A percentile compares a stretch with the other conserved stretches of the same genome.
These are phyloP conservation scores for Mycena rosella DNA, from an alignment of 768 basidiomycete species.

Conservation along the genomic window DNA sequence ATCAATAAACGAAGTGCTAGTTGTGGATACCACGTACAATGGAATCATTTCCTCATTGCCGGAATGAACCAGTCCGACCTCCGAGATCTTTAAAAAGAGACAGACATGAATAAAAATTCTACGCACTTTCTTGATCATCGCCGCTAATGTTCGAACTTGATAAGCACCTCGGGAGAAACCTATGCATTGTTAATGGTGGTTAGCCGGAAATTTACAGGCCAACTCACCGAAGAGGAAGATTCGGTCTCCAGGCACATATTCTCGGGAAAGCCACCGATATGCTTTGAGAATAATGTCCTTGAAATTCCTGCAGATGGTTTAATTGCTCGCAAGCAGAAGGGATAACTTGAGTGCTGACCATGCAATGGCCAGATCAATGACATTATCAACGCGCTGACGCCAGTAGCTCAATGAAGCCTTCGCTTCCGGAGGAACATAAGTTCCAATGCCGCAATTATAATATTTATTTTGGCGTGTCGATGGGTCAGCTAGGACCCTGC, in stretches of 20 bases:
- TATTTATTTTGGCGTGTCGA: slow-evolving; percentile 36
- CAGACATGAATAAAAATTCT: not conserved
- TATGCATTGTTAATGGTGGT: not conserved
- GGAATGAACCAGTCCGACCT: too few relatives aligned
- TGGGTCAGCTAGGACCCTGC: slow-evolving; percentile 35
- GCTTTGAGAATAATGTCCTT: slow-evolving; percentile 36
- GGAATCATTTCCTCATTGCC: too few relatives aligned
- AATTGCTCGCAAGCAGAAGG: too few relatives aligned
- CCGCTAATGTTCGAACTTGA: slow-evolving; percentile 11
- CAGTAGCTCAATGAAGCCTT: slow-evolving; percentile 35
- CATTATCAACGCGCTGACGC: slow-evolving; percentile 40
- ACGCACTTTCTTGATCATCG: slow-evolving; percentile 10
- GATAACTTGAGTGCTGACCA: too few relatives aligned
- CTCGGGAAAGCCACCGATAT: slow-evolving; percentile 11
- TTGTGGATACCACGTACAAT: too few relatives aligned
- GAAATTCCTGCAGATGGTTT: too few relatives aligned
- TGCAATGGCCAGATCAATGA: slow-evolving; percentile 53
- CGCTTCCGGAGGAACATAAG: slow-evolving; percentile 36
- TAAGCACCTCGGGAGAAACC: slow-evolving; percentile 15
- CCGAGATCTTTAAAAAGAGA: too few relatives aligned
- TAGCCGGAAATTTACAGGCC: too few relatives aligned
- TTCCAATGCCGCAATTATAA: too few relatives aligned
- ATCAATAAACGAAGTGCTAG: not conserved
- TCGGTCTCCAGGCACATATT: slow-evolving; percentile 2
- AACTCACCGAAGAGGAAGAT: slow-evolving; percentile 10